Conservation (phyloP, 2,329 filamentous ascomycete genomes). For the Aureobasidium uvarum region DNA sequence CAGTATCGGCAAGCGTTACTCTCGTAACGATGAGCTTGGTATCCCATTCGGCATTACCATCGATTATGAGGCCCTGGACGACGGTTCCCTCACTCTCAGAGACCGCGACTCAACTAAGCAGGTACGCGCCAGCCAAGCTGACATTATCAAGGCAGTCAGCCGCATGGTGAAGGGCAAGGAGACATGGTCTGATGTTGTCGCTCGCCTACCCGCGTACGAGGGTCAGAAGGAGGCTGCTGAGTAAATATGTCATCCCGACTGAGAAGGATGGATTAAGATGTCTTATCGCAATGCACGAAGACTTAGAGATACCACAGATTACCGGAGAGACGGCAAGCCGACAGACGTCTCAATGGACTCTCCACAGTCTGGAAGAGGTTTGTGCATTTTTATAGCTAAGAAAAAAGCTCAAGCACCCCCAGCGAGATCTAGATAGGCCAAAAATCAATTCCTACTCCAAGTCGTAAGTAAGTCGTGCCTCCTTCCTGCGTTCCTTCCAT, state of each 20-base stretch:
- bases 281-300: not conserved
- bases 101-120: slow-evolving; percentile 90
- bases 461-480: not conserved
- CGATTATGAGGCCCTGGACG: slow-evolving; percentile 92
- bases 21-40: slow-evolving; percentile 91
- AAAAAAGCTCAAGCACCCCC: too few species aligned
- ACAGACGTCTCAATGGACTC: not conserved
- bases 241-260: not conserved
- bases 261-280: not conserved
- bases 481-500: not conserved
- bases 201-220: slow-evolving; percentile 79
- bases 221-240: slow-evolving; percentile 52
- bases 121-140: slow-evolving; percentile 77
- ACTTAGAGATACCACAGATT: not conserved
- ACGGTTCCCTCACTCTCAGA: slow-evolving; percentile 79
- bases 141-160: slow-evolving; percentile 73
- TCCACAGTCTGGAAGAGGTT: not conserved
- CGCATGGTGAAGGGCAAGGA: slow-evolving; percentile 61
- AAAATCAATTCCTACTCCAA: not conserved
- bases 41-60: slow-evolving; percentile 92
- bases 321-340: not conserved
- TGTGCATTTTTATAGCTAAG: not conserved
- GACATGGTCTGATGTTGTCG: slow-evolving; percentile 68
- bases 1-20: slow-evolving; percentile 91
- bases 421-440: slow-evolving; percentile 4